Conservation (phyloP, 1,284 basidiomycete genomes). For the Schizopora paradoxa region DNA sequence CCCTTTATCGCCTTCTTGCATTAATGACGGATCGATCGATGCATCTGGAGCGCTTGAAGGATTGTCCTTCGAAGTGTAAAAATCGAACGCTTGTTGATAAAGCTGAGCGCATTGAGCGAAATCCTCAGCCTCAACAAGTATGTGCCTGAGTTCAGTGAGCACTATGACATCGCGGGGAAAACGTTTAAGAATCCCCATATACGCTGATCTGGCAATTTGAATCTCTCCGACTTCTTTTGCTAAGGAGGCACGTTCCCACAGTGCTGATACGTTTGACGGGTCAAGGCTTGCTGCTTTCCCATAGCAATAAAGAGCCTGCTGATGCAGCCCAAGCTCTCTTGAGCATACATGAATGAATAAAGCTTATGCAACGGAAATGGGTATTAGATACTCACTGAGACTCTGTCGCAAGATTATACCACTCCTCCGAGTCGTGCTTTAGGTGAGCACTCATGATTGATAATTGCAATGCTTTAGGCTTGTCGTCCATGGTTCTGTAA, state of each 20-base stretch:
- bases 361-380: slow-evolving; percentile 1
- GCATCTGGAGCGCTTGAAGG: slow-evolving; percentile 22
- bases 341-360: neutral
- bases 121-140: slow-evolving; percentile 71
- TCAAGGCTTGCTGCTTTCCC: slow-evolving; percentile 79
- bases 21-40: slow-evolving; percentile 39
- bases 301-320: slow-evolving; percentile 91
- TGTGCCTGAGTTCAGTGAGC: slow-evolving; percentile 72
- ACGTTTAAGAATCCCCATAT: slow-evolving; percentile 70
- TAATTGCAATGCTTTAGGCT: slow-evolving; percentile 73
- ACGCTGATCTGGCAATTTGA: slow-evolving; percentile 67
- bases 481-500: slow-evolving; percentile 65
- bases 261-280: slow-evolving; percentile 75
- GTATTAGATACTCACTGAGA: slow-evolving; percentile 49
- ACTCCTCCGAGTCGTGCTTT: slow-evolving; percentile 78
- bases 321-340: slow-evolving; percentile 65
- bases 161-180: slow-evolving; percentile 80
- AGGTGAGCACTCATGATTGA: slow-evolving; percentile 90
- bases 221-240: slow-evolving; percentile 74
- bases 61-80: slow-evolving; percentile 27
- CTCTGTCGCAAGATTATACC: slow-evolving; percentile 75
- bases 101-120: slow-evolving; percentile 57
- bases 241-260: slow-evolving; percentile 87
- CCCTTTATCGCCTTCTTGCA: slow-evolving; percentile 29
- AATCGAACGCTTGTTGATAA: slow-evolving; percentile 57